Conservation (phyloP, 495 filamentous ascomycete species). For the Diplogelasinospora grovesii region DNA sequence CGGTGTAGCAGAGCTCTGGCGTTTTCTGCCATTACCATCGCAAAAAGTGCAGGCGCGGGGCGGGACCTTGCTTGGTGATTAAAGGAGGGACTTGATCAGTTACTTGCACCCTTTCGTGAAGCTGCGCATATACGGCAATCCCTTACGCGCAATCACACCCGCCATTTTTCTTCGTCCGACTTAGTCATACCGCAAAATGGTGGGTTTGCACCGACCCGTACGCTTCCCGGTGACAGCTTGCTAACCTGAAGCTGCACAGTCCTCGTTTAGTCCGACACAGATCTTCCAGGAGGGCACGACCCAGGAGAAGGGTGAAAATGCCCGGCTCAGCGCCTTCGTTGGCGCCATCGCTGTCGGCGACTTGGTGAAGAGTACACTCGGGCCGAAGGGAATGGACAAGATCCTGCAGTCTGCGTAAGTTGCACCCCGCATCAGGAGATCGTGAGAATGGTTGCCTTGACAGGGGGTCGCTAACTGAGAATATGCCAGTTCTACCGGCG, state of each 20-base stretch:
- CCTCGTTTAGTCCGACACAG: conserved; percentile 80
- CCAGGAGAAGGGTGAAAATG: conserved; percentile 99
- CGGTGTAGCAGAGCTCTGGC: conserved; percentile 18
- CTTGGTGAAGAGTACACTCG: conserved; percentile 91
- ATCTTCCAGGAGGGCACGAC: conserved; percentile 97
- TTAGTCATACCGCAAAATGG: no score
- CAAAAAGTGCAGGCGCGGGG: conserved; percentile 19
- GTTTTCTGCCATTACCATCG: conserved; percentile 24
- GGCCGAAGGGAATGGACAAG: conserved; percentile 99
- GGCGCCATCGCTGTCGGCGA: conserved; percentile 97
- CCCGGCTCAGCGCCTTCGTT: conserved; percentile 91
- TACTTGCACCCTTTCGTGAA: no score
- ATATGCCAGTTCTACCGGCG: conserved; percentile 73
- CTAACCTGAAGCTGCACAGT: conserved; percentile 21
- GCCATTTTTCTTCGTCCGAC: no score
- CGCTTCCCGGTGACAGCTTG: not conserved
- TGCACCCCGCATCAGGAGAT: conserved; percentile 1
- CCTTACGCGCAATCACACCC: no score
- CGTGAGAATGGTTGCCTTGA: no score
- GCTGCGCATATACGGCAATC: no score
- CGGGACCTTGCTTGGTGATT: conserved; percentile 18
- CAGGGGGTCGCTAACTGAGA: conserved; percentile 9
- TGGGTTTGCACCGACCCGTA: no score
- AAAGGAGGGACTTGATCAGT: no score
- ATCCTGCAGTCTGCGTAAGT: conserved; percentile 94